Evolutionary conservation across 73 alveolate genomes (phyloP).

Genomic region (Durusdinium trenchii): DNA sequence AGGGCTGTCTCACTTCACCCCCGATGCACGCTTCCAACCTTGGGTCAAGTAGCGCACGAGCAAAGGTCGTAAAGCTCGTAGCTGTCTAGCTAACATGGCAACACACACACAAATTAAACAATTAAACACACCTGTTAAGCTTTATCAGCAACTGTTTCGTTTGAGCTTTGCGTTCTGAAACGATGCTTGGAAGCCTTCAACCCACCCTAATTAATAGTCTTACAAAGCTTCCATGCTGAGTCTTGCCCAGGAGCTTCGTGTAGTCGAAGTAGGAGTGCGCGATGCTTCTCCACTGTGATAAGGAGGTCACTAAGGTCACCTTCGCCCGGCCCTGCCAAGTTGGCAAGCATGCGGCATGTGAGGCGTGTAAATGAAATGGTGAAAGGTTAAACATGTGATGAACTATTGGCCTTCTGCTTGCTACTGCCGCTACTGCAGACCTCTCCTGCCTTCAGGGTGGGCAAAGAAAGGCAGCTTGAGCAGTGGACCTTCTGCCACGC

Average conservation of each 20-base stretch:
- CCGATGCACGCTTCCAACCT: slow-evolving; percentile 74
- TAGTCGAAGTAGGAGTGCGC: slow-evolving; percentile 7
- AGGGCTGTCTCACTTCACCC: slow-evolving; percentile 22
- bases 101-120: too few relatives aligned
- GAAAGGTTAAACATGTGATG: too few relatives aligned
- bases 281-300: slow-evolving; percentile 37
- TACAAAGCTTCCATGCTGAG: too few relatives aligned
- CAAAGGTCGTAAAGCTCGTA: background rate
- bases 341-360: too few relatives aligned
- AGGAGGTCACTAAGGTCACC: slow-evolving; percentile 53
- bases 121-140: too few relatives aligned
- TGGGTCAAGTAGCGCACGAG: too few relatives aligned
- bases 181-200: too few relatives aligned
- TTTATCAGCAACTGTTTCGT: background rate
- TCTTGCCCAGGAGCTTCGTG: background rate
- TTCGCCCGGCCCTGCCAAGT: slow-evolving; percentile 55
- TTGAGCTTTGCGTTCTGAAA: background rate
- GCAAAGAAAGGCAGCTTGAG: background rate
- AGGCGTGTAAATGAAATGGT: too few relatives aligned
- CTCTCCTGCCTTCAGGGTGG: background rate
- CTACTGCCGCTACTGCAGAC: background rate
- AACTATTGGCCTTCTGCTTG: too few relatives aligned
- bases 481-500: slow-evolving; percentile 19
- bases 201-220: too few relatives aligned
- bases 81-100: background rate